phyloP scores from a whole-genome alignment of 495 filamentous ascomycete genomes.

The Pseudotulostoma volvatum region DNA sequence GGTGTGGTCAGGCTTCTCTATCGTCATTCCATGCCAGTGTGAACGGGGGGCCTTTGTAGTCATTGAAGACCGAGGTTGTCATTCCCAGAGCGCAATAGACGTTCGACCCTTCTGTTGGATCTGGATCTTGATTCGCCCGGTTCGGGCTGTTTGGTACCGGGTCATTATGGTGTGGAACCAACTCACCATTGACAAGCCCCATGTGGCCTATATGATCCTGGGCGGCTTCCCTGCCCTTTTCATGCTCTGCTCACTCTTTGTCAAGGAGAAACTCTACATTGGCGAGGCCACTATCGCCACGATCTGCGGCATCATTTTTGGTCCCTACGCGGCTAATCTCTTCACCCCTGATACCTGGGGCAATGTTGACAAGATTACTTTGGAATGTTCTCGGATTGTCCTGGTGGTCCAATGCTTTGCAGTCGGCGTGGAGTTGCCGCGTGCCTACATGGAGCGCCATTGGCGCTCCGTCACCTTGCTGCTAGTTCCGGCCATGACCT shows the following conservation, averaged over 20 bases:
- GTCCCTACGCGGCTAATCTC: slow-evolving; percentile 81
- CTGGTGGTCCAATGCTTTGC: slow-evolving; percentile 99
- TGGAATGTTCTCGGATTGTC: slow-evolving; percentile 94
- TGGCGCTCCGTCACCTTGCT: slow-evolving; percentile 87
- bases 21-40: not conserved
- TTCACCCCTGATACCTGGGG: slow-evolving; percentile 81
- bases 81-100: too few species aligned
- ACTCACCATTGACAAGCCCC: slow-evolving; percentile 79
- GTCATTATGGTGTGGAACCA: slow-evolving; percentile 81
- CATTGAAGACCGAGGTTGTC: too few species aligned
- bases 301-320: slow-evolving; percentile 91
- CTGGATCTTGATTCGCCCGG: too few species aligned
- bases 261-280: slow-evolving; percentile 97
- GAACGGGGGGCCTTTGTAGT: too few species aligned
- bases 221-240: slow-evolving; percentile 96
- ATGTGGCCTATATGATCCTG: slow-evolving; percentile 96
- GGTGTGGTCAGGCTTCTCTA: not conserved
- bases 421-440: slow-evolving; percentile 95
- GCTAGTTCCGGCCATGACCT: slow-evolving; percentile 92
- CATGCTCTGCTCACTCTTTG: slow-evolving; percentile 93
- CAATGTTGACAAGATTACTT: slow-evolving; percentile 84
- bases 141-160: not conserved
- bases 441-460: slow-evolving; percentile 93
- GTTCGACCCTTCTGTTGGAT: too few species aligned
- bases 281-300: slow-evolving; percentile 97